Evolutionary conservation across 2,329 filamentous ascomycete species (phyloP).

Genomic region (Fusarium globosum): DNA sequence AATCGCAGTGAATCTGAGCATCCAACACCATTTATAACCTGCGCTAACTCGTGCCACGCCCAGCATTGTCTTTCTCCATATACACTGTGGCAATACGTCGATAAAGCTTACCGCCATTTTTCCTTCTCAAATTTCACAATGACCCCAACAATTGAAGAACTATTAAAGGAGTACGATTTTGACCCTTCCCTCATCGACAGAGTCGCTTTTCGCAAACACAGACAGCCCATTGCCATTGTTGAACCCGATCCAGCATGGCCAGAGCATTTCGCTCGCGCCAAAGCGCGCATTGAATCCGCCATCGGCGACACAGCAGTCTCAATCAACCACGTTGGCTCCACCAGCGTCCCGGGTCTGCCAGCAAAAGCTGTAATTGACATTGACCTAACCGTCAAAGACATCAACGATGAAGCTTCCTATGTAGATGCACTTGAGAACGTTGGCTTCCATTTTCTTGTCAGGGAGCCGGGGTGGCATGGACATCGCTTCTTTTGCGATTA

Average conservation of each 20-base stretch:
- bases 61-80: rapidly evolving
- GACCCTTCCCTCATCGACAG: constrained; percentile 39
- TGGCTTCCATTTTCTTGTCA: constrained; percentile 58
- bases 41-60: not conserved
- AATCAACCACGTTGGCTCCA: constrained; percentile 62
- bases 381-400: constrained; percentile 58
- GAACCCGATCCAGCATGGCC: constrained; percentile 54
- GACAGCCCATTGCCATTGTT: constrained; percentile 47
- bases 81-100: rapidly evolving
- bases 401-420: constrained; percentile 56
- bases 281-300: constrained; percentile 49
- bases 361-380: constrained; percentile 66
- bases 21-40: not conserved
- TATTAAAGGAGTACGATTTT: constrained; percentile 45
- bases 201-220: constrained; percentile 41
- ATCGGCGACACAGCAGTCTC: constrained; percentile 51
- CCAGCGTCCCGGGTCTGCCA: constrained; percentile 59
- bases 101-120: rapidly evolving
- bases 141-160: constrained; percentile 37
- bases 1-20: not conserved
- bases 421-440: constrained; percentile 54
- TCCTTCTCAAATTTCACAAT: constrained; percentile 10
- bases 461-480: constrained; percentile 60
- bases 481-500: constrained; percentile 59
- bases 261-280: constrained; percentile 45